Base-by-base conservation (phyloP, 139 green algal genomes). In the Axilococcus clingmanii region DNA sequence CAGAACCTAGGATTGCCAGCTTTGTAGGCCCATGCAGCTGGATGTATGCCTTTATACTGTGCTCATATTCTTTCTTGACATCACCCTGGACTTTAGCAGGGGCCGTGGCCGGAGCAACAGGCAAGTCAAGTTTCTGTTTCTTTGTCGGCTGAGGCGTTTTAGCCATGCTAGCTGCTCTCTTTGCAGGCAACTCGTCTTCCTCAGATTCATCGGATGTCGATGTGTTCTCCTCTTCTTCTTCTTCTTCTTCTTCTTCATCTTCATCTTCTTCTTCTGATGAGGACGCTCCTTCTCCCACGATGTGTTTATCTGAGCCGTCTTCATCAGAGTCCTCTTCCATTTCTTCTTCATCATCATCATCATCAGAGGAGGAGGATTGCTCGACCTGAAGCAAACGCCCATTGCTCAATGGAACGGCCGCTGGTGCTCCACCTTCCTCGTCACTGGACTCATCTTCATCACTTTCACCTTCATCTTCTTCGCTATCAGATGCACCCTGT, bases 381-480 rank as follows among this genome's bases (percentile, higher is more conserved):
- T 38, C 40, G 29, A 22, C 20, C 27, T 19, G 29, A 30, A 22
- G 40, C 22, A 48, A 22, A 16, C 20, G 7, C 8, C 20, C 12
- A 19, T 31, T 48, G 16, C 40, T 22, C 40, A 48, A 28, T 11
- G 40, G 40, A 48, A 48, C 20, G 4, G 20, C 40, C 0, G 27
- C 40, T 30, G 40, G 40, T 15, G n/a, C 40, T 29, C 27, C 40
- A 0, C 27, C 45, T 38, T 53, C 45, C 6, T 45, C 38, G 12
- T 45, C 38, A 45, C 38, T 45, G 16, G 12, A 24, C 0, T 57
- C 48, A 20, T 47, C 29, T 7, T 55, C 48, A 1, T 55, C 45
- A 7, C 16, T 40, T 23, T 53, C 48, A 42, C 42, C 48, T 5
- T 55, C 48, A 43, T 57, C 30, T 7, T 57, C 49, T 9, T 57